These are phyloP conservation scores for Skeletonema menzelii DNA, from an alignment of 108 stramenopile genomes.

Conservation along the genomic window DNA sequence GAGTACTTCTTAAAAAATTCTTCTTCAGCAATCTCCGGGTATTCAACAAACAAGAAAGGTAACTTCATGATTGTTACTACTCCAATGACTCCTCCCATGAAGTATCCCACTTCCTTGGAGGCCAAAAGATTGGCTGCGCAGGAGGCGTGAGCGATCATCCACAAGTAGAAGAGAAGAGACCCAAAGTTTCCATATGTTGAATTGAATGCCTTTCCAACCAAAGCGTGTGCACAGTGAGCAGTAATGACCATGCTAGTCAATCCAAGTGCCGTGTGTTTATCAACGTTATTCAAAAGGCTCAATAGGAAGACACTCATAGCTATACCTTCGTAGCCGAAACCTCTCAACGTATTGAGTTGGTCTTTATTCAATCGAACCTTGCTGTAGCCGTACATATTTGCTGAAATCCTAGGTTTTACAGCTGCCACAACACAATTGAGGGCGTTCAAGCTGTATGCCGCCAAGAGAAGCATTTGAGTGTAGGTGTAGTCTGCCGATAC, in stretches of 20 bases:
- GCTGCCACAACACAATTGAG: not conserved
- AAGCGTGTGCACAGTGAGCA: not conserved
- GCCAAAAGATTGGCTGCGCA: not conserved
- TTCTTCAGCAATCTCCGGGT: not conserved
- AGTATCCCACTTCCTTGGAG: not conserved
- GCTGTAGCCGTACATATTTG: not conserved
- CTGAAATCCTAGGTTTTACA: not conserved
- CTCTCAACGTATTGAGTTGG: not conserved
- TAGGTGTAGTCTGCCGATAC: not conserved
- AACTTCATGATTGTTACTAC: not conserved
- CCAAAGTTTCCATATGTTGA: not conserved
- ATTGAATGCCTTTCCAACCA: not conserved
- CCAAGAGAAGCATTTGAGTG: not conserved
- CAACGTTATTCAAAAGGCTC: not conserved
- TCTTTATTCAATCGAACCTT: not conserved
- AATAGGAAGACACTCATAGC: not conserved
- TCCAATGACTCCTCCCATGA: not conserved
- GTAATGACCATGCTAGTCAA: not conserved
- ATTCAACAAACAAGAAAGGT: not conserved
- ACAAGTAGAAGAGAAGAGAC: not conserved
- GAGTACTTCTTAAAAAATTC: not conserved
- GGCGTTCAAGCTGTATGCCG: not conserved
- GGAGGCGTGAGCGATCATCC: not conserved
- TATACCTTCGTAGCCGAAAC: not conserved
- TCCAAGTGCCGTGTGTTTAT: not conserved